Evolutionary conservation across 2,329 filamentous ascomycete genomes (phyloP).

Genomic region (Monosporascus sp.): DNA sequence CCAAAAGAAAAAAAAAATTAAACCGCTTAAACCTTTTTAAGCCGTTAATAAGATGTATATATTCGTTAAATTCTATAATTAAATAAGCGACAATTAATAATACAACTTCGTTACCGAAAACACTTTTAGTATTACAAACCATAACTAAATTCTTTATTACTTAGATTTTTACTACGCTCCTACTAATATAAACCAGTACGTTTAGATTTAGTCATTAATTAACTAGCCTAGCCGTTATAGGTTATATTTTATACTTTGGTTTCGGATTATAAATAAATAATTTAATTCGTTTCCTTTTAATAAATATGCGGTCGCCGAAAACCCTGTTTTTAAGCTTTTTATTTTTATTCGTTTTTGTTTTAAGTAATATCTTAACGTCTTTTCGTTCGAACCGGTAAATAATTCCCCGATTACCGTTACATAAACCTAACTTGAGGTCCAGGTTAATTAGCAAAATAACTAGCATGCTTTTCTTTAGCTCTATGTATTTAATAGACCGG

Average conservation of each 20-base stretch:
- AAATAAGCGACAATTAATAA: too few relatives aligned
- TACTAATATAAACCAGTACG: too few relatives aligned
- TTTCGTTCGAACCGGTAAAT: slow-evolving; percentile 38
- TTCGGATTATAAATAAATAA: slow-evolving; percentile 28
- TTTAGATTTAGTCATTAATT: too few relatives aligned
- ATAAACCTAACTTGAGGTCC: slow-evolving; percentile 33
- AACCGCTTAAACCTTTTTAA: too few relatives aligned
- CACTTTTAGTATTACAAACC: too few relatives aligned
- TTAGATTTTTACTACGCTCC: too few relatives aligned
- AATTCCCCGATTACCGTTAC: slow-evolving; percentile 43
- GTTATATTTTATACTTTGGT: slow-evolving; percentile 35
- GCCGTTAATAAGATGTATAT: too few relatives aligned
- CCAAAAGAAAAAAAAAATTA: too few relatives aligned
- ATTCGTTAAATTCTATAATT: too few relatives aligned
- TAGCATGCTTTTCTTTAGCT: slow-evolving; percentile 45
- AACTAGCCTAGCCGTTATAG: too few relatives aligned
- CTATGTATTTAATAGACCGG: slow-evolving; percentile 36
- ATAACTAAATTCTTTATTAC: too few relatives aligned
- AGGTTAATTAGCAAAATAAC: slow-evolving; percentile 50
- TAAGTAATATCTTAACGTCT: slow-evolving; percentile 23
- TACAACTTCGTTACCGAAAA: too few relatives aligned
- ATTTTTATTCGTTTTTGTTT: slow-evolving; percentile 11
- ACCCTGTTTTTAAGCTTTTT: slow-evolving; percentile 17
- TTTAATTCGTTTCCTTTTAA: slow-evolving; percentile 32
- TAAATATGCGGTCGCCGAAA: slow-evolving; percentile 31